These are phyloP conservation scores for Nymphaea colorata DNA, from an alignment of 164 flowering plant species.

Conservation along the genomic window DNA sequence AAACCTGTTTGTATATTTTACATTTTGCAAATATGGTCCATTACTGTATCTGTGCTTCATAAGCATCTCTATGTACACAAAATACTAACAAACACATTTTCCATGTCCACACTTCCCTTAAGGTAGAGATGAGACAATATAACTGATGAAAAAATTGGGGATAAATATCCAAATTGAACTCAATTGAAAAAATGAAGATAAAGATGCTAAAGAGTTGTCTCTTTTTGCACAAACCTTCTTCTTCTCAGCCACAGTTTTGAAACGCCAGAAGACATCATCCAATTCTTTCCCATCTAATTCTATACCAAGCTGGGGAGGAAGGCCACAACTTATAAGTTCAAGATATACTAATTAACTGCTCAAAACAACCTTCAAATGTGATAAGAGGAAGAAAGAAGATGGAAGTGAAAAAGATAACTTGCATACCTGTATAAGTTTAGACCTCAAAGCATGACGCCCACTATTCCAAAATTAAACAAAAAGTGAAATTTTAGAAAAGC, in stretches of 20 bases:
- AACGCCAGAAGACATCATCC: slow-evolving; percentile 78
- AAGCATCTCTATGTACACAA: too few species aligned
- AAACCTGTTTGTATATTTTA: too few species aligned
- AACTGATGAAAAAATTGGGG: too few species aligned
- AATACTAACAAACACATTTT: too few species aligned
- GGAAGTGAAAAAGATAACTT: not conserved
- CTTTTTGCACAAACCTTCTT: slow-evolving; percentile 58
- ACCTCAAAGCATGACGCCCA: slow-evolving; percentile 90
- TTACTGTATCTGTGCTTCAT: too few species aligned
- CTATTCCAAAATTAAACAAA: slow-evolving; percentile 20
- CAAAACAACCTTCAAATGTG: not conserved
- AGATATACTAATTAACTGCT: not conserved
- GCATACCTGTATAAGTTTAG: slow-evolving; percentile 63
- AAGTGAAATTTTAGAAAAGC: not conserved
- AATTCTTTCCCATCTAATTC: slow-evolving; percentile 59
- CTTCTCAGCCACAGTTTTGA: slow-evolving; percentile 85
- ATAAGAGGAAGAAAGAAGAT: not conserved
- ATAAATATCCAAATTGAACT: too few species aligned
- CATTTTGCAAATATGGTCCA: too few species aligned
- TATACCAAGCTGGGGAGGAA: slow-evolving; percentile 65
- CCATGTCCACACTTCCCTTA: too few species aligned
- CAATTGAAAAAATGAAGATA: too few species aligned
- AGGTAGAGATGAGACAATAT: too few species aligned
- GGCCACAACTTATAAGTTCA: not conserved
- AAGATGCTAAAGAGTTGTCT: not conserved